Evolutionary conservation across 2,329 filamentous ascomycete genomes (phyloP), one percentile per base, ranked within the genome.

Genomic region (Teratosphaeria destructans): DNA sequence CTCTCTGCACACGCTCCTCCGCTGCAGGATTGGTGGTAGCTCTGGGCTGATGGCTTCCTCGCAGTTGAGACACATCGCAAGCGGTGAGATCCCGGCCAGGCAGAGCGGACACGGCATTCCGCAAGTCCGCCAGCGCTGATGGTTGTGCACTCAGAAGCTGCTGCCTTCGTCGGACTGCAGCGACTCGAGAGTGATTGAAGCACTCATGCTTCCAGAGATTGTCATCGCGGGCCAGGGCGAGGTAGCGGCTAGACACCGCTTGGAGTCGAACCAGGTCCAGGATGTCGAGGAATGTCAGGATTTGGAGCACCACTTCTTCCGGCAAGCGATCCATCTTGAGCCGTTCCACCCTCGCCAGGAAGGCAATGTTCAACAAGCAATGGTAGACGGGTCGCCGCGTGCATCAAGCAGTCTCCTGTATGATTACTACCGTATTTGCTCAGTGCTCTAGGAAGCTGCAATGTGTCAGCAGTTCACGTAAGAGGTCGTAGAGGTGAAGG

Each of bases 201-300:
- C 88, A 92, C 69, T 86, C 80, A 3, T 80, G 75, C 62, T 87
- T 87, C 92, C 92, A 96, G 39, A 93, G 77, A 47, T 79, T 81
- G 66, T 88, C 82, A 70, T 95, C 90, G 59, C 90, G 85, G 47
- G 84, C 86, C 52, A 94, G 77, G 34, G 77, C 73, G 32, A 86
- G 80, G 60, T 93, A 82, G 53, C 79, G 80, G 63, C 79, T 83
- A 29, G 85, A 93, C 12, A 90, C 83, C 23, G 82, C 79, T 73
- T 92, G 89, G 37, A 93, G 76, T 59, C 74, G 79, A 60, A 87
- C 82, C 61, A 92, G 80, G 63, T 90, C 83, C 52, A 71, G 68
- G 16, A 85, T 80, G n/a, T 83, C 78, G 63, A 91, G 81, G 68
- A 81, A 78, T 6, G 73, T 70, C 53, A 77, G 64, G 54, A 79